Evolutionary conservation across 108 stramenopile species (phyloP).

Genomic region (Epithemia pelagica): DNA sequence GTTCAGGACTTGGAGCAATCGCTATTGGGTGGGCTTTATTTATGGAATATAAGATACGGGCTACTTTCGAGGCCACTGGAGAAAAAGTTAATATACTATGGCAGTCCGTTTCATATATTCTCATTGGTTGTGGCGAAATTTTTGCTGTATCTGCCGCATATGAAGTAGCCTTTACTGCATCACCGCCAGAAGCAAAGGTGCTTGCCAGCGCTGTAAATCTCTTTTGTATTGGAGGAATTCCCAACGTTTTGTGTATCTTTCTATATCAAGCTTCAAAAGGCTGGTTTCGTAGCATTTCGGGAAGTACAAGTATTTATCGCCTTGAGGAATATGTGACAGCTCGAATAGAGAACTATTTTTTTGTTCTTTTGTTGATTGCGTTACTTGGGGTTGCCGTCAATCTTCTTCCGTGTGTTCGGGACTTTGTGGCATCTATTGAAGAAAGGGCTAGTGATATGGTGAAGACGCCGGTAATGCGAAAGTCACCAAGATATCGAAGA

Average conservation of each 20-base stretch:
- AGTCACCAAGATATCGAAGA: too few species aligned
- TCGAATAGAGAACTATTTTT: conserved; percentile 66
- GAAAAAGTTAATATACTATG: conserved; percentile 62
- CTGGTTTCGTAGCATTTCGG: conserved; percentile 60
- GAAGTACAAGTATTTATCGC: conserved; percentile 45
- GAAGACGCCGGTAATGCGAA: conserved; percentile 52
- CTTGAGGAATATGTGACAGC: conserved; percentile 63
- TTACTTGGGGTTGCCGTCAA: conserved; percentile 64
- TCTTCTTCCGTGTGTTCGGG: conserved; percentile 42
- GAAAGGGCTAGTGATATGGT: conserved; percentile 45
- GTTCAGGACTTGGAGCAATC: conserved; percentile 51
- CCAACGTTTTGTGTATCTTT: conserved; percentile 68
- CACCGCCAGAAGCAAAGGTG: conserved; percentile 63
- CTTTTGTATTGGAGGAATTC: conserved; percentile 75
- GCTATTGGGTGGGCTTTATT: conserved; percentile 67
- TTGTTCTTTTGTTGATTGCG: conserved; percentile 45
- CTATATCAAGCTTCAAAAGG: conserved; percentile 49
- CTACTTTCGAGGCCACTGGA: conserved; percentile 37
- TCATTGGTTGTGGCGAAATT: conserved; percentile 82
- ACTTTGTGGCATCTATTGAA: conserved; percentile 61
- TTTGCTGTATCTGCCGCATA: conserved; percentile 81
- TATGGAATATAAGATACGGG: conserved; percentile 65
- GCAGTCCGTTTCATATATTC: conserved; percentile 69
- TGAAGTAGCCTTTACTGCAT: conserved; percentile 77
- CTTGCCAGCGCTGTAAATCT: conserved; percentile 74